Evolutionary conservation across 2,329 filamentous ascomycete genomes (phyloP).

Genomic region (Fusarium keratoplasticum): DNA sequence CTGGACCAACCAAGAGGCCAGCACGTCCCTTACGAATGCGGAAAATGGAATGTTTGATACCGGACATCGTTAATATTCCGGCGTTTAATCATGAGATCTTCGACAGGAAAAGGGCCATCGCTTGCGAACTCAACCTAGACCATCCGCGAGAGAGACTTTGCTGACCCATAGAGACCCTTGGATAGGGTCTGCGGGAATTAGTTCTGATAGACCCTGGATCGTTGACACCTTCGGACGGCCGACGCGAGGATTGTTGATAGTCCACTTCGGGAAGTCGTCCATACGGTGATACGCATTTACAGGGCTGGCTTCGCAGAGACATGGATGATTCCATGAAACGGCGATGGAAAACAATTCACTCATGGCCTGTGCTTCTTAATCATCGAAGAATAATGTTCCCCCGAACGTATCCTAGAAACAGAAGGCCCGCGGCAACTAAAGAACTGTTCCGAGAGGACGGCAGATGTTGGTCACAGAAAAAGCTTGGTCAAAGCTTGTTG

Average conservation of each 20-base stretch:
- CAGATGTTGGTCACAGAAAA: slow-evolving; percentile 6
- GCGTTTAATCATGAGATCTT: slow-evolving; percentile 16
- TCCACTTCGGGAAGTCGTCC: slow-evolving; percentile 17
- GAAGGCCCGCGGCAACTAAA: slow-evolving; percentile 12
- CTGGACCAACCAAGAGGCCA: slow-evolving; percentile 11
- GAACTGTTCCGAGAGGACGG: slow-evolving; percentile 15
- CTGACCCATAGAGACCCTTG: slow-evolving; percentile 12
- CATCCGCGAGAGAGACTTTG: slow-evolving; percentile 14
- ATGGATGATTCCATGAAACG: slow-evolving; percentile 24
- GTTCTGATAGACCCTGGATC: slow-evolving; percentile 11
- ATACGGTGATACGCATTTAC: slow-evolving; percentile 5
- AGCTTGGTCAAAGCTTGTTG: slow-evolving; percentile 23
- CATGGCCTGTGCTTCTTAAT: slow-evolving; percentile 19
- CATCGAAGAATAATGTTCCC: not conserved
- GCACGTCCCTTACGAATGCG: slow-evolving; percentile 16
- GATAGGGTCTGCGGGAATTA: slow-evolving; percentile 19
- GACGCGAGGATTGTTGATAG: slow-evolving; percentile 9
- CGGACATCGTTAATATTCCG: slow-evolving; percentile 8
- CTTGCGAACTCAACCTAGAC: slow-evolving; percentile 16
- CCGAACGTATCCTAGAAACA: not conserved
- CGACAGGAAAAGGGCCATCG: slow-evolving; percentile 15
- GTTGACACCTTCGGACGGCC: slow-evolving; percentile 1
- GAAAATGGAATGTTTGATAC: slow-evolving; percentile 17
- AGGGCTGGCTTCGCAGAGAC: slow-evolving; percentile 12
- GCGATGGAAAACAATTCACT: slow-evolving; percentile 18